Evolutionary conservation across 192 early-diverging fungal genomes (phyloP).

Genomic region (Coemansia sp.): DNA sequence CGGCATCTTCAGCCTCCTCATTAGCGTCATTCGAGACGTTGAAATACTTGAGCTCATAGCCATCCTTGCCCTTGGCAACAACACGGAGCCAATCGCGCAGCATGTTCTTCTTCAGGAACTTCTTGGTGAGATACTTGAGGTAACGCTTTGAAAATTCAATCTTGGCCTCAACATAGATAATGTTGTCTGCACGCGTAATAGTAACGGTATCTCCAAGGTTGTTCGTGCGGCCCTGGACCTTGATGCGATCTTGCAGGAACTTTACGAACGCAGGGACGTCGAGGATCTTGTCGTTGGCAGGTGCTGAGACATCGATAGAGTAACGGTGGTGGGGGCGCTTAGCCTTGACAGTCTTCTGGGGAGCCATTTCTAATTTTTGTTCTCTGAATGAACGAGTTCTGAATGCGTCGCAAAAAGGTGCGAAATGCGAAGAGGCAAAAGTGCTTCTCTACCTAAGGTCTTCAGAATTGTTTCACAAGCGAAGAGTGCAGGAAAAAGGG

Average conservation of each 20-base stretch:
- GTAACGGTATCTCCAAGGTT: slow-evolving; percentile 86
- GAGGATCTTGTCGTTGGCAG: slow-evolving; percentile 94
- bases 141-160: slow-evolving; percentile 95
- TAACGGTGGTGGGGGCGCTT: slow-evolving; percentile 76
- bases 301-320: slow-evolving; percentile 90
- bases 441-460: slow-evolving; percentile 52
- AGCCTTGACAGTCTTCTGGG: slow-evolving; percentile 48
- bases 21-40: slow-evolving; percentile 51
- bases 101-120: slow-evolving; percentile 99
- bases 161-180: slow-evolving; percentile 77
- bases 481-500: slow-evolving; percentile 50
- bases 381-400: slow-evolving; percentile 1
- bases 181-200: slow-evolving; percentile 75
- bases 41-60: slow-evolving; percentile 96
- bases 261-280: slow-evolving; percentile 97
- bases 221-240: slow-evolving; percentile 94
- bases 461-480: slow-evolving; percentile 25
- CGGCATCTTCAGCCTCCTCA: slow-evolving; percentile 30
- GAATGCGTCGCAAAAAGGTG: slow-evolving; percentile 11
- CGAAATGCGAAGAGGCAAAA: slow-evolving; percentile 19
- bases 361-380: slow-evolving; percentile 30
- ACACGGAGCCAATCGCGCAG: slow-evolving; percentile 99
- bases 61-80: slow-evolving; percentile 78
- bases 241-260: slow-evolving; percentile 97
- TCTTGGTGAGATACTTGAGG: slow-evolving; percentile 99